phyloP scores from a whole-genome alignment of 2,329 filamentous ascomycete genomes.

The Arthroderma sp. region DNA sequence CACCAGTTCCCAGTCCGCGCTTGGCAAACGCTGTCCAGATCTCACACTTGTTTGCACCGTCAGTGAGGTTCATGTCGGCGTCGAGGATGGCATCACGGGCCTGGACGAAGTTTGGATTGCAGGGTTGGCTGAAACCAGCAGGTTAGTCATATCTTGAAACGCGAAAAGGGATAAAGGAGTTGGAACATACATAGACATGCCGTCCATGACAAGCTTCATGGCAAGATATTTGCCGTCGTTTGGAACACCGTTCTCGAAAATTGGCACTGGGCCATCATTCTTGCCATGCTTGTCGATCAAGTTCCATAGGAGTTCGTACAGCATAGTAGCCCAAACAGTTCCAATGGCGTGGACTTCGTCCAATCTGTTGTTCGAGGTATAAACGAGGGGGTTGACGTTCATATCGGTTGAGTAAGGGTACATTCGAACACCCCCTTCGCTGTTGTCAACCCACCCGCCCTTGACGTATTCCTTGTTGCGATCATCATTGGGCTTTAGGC shows the following conservation, averaged over 20 bases:
- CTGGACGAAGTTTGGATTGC: constrained; percentile 15
- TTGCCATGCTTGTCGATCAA: constrained; percentile 14
- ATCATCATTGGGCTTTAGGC: constrained; percentile 9
- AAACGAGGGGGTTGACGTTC: constrained; percentile 11
- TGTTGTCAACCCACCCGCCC: constrained; percentile 11
- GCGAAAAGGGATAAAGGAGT: not conserved
- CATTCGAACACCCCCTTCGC: constrained; percentile 9
- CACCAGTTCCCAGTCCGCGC: constrained; percentile 8
- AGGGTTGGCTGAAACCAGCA: constrained; percentile 7
- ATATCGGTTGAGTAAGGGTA: constrained; percentile 12
- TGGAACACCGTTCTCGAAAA: constrained; percentile 8
- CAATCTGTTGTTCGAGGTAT: constrained; percentile 8
- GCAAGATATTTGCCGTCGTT: constrained; percentile 12
- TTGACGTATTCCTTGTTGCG: constrained; percentile 10
- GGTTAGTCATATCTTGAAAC: not conserved
- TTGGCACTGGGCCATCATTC: constrained; percentile 9
- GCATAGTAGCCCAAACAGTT: constrained; percentile 11
- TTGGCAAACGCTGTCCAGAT: constrained; percentile 13
- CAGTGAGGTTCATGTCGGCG: constrained; percentile 12
- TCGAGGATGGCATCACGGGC: constrained; percentile 12
- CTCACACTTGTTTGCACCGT: constrained; percentile 11
- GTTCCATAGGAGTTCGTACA: constrained; percentile 13
- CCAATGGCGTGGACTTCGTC: constrained; percentile 10
- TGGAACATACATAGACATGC: constrained; percentile 12
- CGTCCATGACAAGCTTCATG: constrained; percentile 13